phyloP scores from a whole-genome alignment of 1,284 basidiomycete species.

The Cutaneotrichosporon sp. region DNA sequence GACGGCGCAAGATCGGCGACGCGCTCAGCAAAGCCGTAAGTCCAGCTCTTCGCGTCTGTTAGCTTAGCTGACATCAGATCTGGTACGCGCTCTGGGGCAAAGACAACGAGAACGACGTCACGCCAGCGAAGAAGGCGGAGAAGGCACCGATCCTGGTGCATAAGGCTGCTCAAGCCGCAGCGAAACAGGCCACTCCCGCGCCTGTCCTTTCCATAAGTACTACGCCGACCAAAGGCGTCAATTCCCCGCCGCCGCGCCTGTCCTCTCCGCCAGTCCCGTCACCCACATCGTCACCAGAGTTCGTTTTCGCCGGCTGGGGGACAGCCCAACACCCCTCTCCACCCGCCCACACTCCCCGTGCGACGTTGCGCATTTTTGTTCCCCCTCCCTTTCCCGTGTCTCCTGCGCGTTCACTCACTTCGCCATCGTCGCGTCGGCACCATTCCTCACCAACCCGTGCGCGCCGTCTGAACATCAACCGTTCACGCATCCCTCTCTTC shows the following conservation, averaged over 20 bases:
- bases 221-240: background rate
- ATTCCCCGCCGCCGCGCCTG: background rate
- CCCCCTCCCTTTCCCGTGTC: background rate
- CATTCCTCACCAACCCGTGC: background rate
- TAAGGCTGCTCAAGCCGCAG: no score
- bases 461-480: background rate
- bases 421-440: background rate
- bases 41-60: background rate
- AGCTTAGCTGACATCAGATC: background rate
- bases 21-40: constrained; percentile 43
- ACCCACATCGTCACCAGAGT: background rate
- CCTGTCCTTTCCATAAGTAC: background rate
- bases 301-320: background rate
- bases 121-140: background rate
- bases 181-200: no score
- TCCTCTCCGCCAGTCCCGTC: background rate
- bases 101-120: background rate
- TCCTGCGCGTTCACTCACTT: background rate
- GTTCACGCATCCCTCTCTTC: background rate
- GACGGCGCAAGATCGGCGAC: constrained; percentile 53
- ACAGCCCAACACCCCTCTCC: background rate
- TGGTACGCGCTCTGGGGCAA: constrained; percentile 6
- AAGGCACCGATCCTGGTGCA: no score
- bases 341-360: background rate
- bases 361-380: background rate